Base-by-base conservation (phyloP, 1,284 basidiomycete species). In the Retiboletus flavoniger region DNA sequence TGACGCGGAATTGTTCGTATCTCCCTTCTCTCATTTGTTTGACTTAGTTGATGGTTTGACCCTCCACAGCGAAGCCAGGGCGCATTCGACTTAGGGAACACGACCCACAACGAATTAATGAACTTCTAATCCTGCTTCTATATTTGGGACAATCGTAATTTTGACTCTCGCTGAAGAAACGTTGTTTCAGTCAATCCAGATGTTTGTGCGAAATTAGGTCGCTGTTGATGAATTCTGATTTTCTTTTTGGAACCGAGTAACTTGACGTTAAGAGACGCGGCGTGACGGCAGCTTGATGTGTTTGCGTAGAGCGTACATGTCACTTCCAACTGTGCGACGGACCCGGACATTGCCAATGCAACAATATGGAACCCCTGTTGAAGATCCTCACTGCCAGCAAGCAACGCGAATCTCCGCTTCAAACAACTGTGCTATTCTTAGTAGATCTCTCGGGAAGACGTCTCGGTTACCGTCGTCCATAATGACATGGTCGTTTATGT, bases 1-100 rank as follows among this genome's bases (percentile, higher is more conserved):
- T 21, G 72, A 76, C 19, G 61, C 60, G 31, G 36, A 54, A 39
- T 54, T 56, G 72, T 74, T 52, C 56, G 66, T 67, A 34, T 41
- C 24, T 24, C 36, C 19, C 4, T 34, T 24, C 4, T 47, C 24
- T 44, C 24, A 3, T 45, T 35, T 7, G 5, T 17, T 40, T 32
- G 29, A 45, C 21, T n/a, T 29, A 17, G 34, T 39, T 64, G 31
- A 68, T 19, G 16, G 2, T 26, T 42, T 47, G 36, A 36, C 21
- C 19, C 14, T 26, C 10, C 21, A n/a, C 35, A 68, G 66, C 41
- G 62, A 64, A 29, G 28, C 36, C 39, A 53, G 50, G 40, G 36
- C 54, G 1, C 45, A 56, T 4, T 34, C 24, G 2, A 16, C 39
- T 46, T 62, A 48, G 43, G 36, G 13, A 19, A 32, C 24, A 34